These are phyloP conservation scores for Phytopythium helicoides DNA, from an alignment of 352 stramenopile genomes.

Conservation along the genomic window DNA sequence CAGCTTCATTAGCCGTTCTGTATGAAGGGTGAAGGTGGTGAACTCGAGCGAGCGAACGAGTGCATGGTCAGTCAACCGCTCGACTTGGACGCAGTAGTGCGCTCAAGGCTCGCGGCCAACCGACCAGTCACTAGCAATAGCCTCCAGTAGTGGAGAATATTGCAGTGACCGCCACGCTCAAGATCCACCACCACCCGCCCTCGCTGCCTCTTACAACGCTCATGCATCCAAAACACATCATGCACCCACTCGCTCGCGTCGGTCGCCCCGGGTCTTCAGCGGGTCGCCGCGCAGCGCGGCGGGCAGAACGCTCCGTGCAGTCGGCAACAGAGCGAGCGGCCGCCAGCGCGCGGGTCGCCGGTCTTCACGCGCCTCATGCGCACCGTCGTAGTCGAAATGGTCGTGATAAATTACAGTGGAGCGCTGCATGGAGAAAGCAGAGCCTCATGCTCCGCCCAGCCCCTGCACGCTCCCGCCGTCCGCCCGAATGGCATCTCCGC, in stretches of 20 bases:
- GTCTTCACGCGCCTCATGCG: conserved; percentile 5
- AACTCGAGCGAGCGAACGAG: too few species aligned
- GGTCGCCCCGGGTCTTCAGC: too few species aligned
- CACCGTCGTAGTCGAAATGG: neutral
- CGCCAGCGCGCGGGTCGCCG: conserved; percentile 1
- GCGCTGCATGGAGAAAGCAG: neutral
- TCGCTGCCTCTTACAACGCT: neutral
- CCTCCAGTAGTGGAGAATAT: too few species aligned
- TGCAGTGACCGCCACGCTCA: too few species aligned
- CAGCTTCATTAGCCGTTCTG: too few species aligned
- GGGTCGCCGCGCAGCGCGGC: neutral
- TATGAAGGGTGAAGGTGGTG: too few species aligned
- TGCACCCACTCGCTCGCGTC: too few species aligned
- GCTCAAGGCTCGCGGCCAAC: too few species aligned
- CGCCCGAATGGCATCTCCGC: neutral
- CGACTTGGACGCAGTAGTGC: too few species aligned
- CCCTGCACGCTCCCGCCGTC: neutral
- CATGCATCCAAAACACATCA: conserved; percentile 3
- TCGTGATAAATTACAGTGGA: conserved; percentile 8
- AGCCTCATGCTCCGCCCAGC: conserved; percentile 6
- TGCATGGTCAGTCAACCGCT: too few species aligned
- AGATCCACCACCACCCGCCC: too few species aligned
- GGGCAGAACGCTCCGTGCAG: neutral
- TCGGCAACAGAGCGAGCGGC: conserved; percentile 1
- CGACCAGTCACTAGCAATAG: too few species aligned